Base-by-base conservation (phyloP, 2,329 filamentous ascomycete species). In the Chaetothyriales sp. region DNA sequence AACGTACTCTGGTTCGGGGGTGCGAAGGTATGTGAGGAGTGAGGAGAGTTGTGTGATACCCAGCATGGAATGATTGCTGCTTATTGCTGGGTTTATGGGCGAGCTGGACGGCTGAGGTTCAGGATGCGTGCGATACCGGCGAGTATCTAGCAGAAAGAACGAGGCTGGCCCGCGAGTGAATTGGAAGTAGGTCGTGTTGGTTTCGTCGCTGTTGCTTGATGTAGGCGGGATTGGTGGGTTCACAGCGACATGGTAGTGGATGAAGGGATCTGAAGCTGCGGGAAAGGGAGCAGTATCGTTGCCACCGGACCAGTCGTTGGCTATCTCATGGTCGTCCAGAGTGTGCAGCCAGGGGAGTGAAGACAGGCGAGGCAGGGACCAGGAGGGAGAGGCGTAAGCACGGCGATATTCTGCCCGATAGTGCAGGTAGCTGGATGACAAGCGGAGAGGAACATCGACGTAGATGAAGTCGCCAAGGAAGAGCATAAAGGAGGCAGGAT, bases 301-400 rank as follows among this genome's bases (percentile, higher is more conserved):
- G 18, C 77, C 75, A 54, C 84, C 81, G 28, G 67, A 67, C 89
- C 89, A 97, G 69, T 97, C 92, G 61, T 98, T 97, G 4, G 79
- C 78, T 56, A 98, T 95, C 65, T 98, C 92, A 63, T 98, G 92
- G 65, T 98, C 92, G 64, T 98, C 92, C 5, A 95, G 78, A 1
- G 94, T 89, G 63, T 98, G 92, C 45, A 97, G 87, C 92, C 92
- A 98, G 61, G 89, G 94, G n/a, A 97, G 73, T 51, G 88, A 82
- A 59, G 84, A 76, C 0, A 81, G 81, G 9, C 86, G 81, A 0
- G 80, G 72, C 18, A 59, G 52, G 13, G 57, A 74, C 92, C 92
- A 98, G 58, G 95, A 90, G 0, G 90, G 90, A 2, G 89, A 95
- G 0, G 87, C 85, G 64, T 98, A 98, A n/a, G 95, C 83, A 61